These are phyloP conservation scores for Galeopsis tetrahit DNA, from an alignment of 257 asterid genomes.

Conservation along the genomic window DNA sequence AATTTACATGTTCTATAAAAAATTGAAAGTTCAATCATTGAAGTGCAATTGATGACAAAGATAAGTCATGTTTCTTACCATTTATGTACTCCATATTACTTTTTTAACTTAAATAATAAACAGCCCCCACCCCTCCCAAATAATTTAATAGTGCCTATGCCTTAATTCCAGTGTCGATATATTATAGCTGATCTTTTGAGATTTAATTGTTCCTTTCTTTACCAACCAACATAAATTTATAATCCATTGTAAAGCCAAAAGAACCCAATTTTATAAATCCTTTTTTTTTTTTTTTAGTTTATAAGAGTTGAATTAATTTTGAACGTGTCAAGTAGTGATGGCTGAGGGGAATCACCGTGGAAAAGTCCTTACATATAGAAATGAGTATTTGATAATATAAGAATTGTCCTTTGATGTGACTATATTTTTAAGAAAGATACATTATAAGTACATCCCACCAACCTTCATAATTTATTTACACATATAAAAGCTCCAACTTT, in stretches of 20 bases:
- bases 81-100: too few relatives aligned
- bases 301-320: not conserved
- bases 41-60: too few relatives aligned
- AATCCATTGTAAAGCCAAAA: not conserved
- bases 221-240: not conserved
- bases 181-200: conserved; percentile 24
- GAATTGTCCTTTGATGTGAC: conserved; percentile 25
- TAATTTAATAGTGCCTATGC: not conserved
- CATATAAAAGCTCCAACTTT: not conserved
- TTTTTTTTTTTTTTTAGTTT: not conserved
- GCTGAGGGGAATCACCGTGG: not conserved
- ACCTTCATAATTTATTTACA: conserved; percentile 1
- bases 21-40: too few relatives aligned
- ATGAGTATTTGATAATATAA: not conserved
- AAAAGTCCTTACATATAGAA: not conserved
- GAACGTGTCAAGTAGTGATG: not conserved
- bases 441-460: not conserved
- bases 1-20: too few relatives aligned
- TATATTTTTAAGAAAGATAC: conserved; percentile 1
- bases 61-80: too few relatives aligned
- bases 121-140: not conserved
- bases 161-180: conserved; percentile 22
- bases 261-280: not conserved
- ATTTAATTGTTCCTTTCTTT: not conserved
- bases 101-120: conserved; percentile 22